phyloP scores from a whole-genome alignment of 1,284 basidiomycete species.

The Microbotryomycetes sp. region DNA sequence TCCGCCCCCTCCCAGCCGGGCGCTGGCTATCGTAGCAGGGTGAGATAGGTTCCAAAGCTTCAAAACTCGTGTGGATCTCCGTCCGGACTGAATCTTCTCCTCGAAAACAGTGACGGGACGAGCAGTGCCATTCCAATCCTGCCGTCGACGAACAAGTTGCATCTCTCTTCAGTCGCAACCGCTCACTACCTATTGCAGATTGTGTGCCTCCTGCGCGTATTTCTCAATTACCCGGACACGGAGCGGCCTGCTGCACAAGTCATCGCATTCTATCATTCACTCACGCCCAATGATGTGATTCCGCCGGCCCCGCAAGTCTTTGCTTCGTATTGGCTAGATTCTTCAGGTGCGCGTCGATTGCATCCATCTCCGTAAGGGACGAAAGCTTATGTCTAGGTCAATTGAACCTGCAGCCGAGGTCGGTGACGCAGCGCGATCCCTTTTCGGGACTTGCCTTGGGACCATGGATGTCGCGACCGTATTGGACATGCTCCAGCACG shows the following conservation, averaged over 20 bases:
- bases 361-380: no score
- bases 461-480: slow-evolving; percentile 62
- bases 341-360: slow-evolving; percentile 60
- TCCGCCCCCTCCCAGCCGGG: no score
- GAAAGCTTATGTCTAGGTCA: no score
- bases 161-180: slow-evolving; percentile 60
- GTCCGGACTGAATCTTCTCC: no score
- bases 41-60: no score
- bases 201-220: slow-evolving; percentile 58
- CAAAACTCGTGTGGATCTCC: no score
- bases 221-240: slow-evolving; percentile 62
- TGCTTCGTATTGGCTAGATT: slow-evolving; percentile 61
- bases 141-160: slow-evolving; percentile 36
- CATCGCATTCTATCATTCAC: slow-evolving; percentile 67
- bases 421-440: slow-evolving; percentile 61
- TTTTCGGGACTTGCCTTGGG: slow-evolving; percentile 67
- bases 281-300: no score
- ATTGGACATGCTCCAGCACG: slow-evolving; percentile 52
- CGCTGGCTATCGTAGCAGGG: no score
- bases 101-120: no score
- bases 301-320: slow-evolving; percentile 56
- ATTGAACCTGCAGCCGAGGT: slow-evolving; percentile 57
- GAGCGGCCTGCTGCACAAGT: slow-evolving; percentile 61
- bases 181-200: slow-evolving; percentile 63
- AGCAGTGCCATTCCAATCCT: slow-evolving; percentile 14